Evolutionary conservation across 192 early-diverging fungal species (phyloP), one percentile per base, ranked within the genome.

Genomic region (Backusella liffmaniae): DNA sequence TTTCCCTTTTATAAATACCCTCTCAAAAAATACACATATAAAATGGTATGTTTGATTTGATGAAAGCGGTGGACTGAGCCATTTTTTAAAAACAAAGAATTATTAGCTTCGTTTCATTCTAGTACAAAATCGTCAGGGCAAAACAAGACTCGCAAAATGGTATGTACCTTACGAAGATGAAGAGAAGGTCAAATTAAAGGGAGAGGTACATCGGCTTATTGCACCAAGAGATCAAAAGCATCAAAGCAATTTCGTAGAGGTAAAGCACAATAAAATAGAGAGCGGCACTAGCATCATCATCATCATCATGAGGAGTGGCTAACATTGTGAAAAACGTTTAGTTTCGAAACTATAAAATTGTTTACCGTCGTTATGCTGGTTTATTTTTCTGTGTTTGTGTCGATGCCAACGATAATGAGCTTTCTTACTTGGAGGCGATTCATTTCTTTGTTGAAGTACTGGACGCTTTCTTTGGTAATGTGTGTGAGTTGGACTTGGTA

Each of bases 321-420:
- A n/a, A 9, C 16, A 53, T 41, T 39, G 1, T 72, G 2, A 32
- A 32, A 32, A 32, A 32, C 2, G 30, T 32, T 3, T 21, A 95
- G 94, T 99, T 97, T 86, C 92, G 96, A 77, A 97, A 97, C 86
- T 94, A 96, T 86, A 98, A 98, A 82, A 94, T 99, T 41, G 95
- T 99, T 0, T 99, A 99, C 77, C 94, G 98, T 41, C 92, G 98
- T 34, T 99, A 99, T 85, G 97, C 97, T 1, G 95, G 94, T n/a
- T 86, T 99, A 30, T 99, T 97, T 85, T 99, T 99, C 83, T 99
- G 98, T 84, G 94, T 99, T 79, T 97, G 97, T 82, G 96, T 99
- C 1, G 97, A 99, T 82, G 93, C 94, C 18, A 99, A 98, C 82
- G 98, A 99, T 85, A 99, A 99, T 77, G 97, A 99, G 79, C 85